A percentile compares a stretch with the other conserved stretches of the same genome.
Conservation (phyloP, 345 rosid genomes). For the Brassica cretica region DNA sequence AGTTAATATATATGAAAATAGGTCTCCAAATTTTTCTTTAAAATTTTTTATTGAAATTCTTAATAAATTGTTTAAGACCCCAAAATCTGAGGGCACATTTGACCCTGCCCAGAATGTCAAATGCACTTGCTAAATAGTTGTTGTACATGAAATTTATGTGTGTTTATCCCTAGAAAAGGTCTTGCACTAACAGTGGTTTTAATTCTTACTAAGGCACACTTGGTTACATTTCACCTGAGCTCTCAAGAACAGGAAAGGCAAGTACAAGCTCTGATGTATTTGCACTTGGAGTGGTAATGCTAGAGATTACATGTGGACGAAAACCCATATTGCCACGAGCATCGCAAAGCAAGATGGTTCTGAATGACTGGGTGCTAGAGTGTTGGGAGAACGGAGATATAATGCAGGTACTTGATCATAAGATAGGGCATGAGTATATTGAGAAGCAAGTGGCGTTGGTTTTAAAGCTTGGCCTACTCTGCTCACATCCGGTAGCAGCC, state of each 20-base stretch:
- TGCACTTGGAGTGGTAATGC: not conserved
- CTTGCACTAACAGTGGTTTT: no score
- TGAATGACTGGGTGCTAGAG: not conserved
- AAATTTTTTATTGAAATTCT: no score
- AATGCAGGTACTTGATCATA: not conserved
- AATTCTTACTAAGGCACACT: not conserved
- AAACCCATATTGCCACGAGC: not conserved
- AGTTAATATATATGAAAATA: no score
- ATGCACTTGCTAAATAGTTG: no score
- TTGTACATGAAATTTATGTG: no score
- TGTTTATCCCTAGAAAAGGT: no score
- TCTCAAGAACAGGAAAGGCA: not conserved
- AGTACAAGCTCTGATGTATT: not conserved
- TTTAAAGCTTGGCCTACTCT: not conserved
- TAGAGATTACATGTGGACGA: not conserved
- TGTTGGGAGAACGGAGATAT: not conserved
- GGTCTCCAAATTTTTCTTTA: no score
- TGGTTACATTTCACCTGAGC: not conserved
- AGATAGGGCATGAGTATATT: not conserved
- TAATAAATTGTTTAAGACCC: no score
- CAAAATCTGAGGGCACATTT: no score
- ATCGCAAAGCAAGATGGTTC: not conserved
- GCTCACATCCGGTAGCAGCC: not conserved
- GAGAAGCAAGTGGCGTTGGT: not conserved
- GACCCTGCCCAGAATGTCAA: no score